A percentile compares a stretch with the other conserved stretches of the same genome.
Evolutionary conservation across 23 red algal genomes (phyloP).

Genomic region (Gracilaria vermiculophylla): DNA sequence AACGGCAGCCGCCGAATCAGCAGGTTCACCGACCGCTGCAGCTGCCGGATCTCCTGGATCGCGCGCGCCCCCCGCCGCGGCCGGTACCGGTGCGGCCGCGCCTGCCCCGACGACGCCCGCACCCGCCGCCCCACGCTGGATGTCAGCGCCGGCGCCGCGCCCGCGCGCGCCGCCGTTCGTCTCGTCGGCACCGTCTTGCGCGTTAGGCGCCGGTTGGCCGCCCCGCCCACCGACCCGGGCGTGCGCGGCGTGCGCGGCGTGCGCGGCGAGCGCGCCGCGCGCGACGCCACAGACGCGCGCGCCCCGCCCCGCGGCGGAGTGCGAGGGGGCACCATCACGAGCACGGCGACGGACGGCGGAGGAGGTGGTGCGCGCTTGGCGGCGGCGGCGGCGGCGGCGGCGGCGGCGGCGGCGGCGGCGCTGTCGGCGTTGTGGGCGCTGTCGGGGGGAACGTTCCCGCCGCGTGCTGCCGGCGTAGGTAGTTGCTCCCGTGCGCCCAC

Average conservation of each 20-base stretch:
- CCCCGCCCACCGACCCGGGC: conserved; percentile 42
- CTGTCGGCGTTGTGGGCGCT: too few relatives aligned
- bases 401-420: too few relatives aligned
- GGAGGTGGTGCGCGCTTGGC: too few relatives aligned
- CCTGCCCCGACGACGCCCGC: not conserved
- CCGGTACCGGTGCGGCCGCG: conserved; percentile 64
- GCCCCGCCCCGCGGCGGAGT: not conserved
- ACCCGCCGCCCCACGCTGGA: not conserved
- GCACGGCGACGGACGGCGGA: too few relatives aligned
- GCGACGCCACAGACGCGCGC: not conserved
- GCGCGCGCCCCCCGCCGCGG: conserved; percentile 86
- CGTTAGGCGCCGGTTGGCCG: conserved; percentile 26
- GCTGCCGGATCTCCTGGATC: conserved; percentile 98
- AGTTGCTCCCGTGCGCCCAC: too few relatives aligned
- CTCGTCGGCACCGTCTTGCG: conserved; percentile 37
- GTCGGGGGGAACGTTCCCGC: too few relatives aligned
- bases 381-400: too few relatives aligned
- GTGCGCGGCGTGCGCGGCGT: conserved; percentile 39
- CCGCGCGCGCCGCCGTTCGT: not conserved
- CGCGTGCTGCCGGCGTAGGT: too few relatives aligned
- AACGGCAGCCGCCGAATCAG: conserved; percentile 91
- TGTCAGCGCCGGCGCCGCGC: conserved; percentile 20
- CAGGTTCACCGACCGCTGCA: conserved; percentile 84
- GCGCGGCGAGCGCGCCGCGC: conserved; percentile 7
- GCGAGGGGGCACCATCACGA: not conserved